These are phyloP conservation scores for Paracoccidioides lutzii DNA, from an alignment of 2,329 filamentous ascomycete species.

Conservation along the genomic window DNA sequence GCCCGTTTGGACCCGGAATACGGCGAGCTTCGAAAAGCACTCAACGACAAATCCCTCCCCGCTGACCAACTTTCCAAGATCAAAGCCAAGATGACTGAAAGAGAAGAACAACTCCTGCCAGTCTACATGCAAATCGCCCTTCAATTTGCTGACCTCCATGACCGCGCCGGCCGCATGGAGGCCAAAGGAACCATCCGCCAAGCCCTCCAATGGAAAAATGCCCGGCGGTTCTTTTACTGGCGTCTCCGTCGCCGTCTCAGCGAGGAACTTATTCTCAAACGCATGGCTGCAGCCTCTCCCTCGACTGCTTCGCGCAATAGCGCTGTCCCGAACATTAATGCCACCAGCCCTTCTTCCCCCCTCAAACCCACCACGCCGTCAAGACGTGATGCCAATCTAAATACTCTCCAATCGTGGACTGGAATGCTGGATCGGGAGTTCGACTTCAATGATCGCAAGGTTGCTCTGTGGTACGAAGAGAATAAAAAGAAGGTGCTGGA, in stretches of 20 bases:
- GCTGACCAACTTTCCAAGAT: conserved; percentile 64
- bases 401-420: conserved; percentile 71
- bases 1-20: conserved; percentile 79
- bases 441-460: conserved; percentile 63
- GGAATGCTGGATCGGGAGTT: conserved; percentile 56
- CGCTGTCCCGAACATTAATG: conserved; percentile 28
- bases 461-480: conserved; percentile 92
- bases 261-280: conserved; percentile 93
- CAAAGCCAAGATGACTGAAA: conserved; percentile 70
- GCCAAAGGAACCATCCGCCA: conserved; percentile 90
- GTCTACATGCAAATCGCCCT: conserved; percentile 92
- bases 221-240: conserved; percentile 99
- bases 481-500: conserved; percentile 70
- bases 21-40: conserved; percentile 66
- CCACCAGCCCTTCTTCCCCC: conserved; percentile 21
- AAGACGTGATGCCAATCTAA: conserved; percentile 54
- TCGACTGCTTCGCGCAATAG: conserved; percentile 18
- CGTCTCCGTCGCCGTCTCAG: conserved; percentile 90
- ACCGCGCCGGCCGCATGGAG: conserved; percentile 93
- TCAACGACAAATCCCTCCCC: conserved; percentile 53
- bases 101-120: conserved; percentile 79
- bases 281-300: conserved; percentile 48
- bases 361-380: conserved; percentile 22
- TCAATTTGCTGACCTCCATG: conserved; percentile 94
- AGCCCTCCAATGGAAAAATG: conserved; percentile 70